A percentile compares a stretch with the other conserved stretches of the same genome.
phyloP scores from a whole-genome alignment of 2,329 filamentous ascomycete species.

The Cytospora chrysosperma region DNA sequence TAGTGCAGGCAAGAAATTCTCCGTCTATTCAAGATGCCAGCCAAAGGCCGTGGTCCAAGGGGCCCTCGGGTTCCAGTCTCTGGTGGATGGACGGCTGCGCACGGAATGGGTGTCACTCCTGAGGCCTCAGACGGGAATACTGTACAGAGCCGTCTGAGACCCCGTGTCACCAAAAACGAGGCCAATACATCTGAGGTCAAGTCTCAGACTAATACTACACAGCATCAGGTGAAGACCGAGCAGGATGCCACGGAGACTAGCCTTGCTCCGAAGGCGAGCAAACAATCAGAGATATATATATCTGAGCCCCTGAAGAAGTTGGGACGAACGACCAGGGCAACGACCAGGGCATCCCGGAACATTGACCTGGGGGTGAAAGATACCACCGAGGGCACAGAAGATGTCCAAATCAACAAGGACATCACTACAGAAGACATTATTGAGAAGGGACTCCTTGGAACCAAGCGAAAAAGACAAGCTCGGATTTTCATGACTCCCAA shows the following conservation, averaged over 20 bases:
- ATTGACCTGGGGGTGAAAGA: neutral
- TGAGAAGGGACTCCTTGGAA: neutral
- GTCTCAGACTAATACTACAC: neutral
- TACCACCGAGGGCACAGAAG: neutral
- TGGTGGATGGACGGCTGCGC: slow-evolving; percentile 7
- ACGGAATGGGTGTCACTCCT: slow-evolving; percentile 2
- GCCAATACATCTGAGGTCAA: neutral
- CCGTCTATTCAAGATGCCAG: slow-evolving; percentile 2
- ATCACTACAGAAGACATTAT: neutral
- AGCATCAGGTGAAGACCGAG: neutral
- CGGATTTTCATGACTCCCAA: slow-evolving; percentile 5
- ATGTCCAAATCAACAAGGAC: neutral
- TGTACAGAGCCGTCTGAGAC: neutral
- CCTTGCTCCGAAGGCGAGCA: neutral
- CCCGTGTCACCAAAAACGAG: slow-evolving; percentile 1
- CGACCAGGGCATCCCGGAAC: neutral
- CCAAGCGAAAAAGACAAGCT: neutral
- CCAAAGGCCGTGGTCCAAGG: neutral
- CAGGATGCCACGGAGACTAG: neutral
- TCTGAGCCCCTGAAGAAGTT: neutral
- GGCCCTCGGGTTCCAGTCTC: neutral
- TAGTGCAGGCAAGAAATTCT: neutral
- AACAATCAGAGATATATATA: neutral
- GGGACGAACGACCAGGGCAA: neutral
- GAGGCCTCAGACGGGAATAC: neutral